Percentiles rank a stretch among this genome's conserved stretches.
Conservation (phyloP, 805 yeast genomes). For the Zygoascus ofunaensis region DNA sequence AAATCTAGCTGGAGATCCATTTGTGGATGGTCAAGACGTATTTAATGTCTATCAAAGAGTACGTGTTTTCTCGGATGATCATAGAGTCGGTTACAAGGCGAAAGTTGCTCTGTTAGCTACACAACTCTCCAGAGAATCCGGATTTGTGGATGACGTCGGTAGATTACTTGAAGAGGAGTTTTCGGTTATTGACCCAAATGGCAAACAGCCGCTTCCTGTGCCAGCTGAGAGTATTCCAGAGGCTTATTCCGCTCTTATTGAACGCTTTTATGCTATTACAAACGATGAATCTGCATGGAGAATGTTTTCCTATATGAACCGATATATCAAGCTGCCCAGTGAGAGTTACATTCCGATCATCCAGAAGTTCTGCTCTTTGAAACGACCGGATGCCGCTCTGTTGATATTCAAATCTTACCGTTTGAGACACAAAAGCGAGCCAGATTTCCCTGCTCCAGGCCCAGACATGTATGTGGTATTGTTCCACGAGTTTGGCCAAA, state of each 20-base stretch:
- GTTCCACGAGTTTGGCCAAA: conserved; percentile 52
- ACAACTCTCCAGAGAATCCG: conserved; percentile 29
- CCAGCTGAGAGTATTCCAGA: conserved; percentile 15
- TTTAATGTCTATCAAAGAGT: conserved; percentile 36
- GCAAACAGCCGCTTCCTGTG: conserved; percentile 11
- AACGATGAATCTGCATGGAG: conserved; percentile 44
- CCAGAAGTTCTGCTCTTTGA: conserved; percentile 42
- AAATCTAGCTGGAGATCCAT: conserved; percentile 20
- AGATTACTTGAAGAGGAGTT: conserved; percentile 37
- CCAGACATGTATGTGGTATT: conserved; percentile 51
- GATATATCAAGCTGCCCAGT: conserved; percentile 47
- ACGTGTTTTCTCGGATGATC: conserved; percentile 30
- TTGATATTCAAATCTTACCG: conserved; percentile 53
- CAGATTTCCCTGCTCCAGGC: conserved; percentile 41
- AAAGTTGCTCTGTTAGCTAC: conserved; percentile 32
- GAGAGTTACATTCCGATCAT: conserved; percentile 52
- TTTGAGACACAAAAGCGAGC: conserved; percentile 42
- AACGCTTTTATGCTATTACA: conserved; percentile 34
- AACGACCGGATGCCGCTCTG: conserved; percentile 54
- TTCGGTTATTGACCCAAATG: conserved; percentile 5
- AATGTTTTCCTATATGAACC: conserved; percentile 47
- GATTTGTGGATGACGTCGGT: conserved; percentile 32
- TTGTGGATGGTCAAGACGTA: conserved; percentile 21
- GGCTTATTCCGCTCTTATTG: conserved; percentile 31
- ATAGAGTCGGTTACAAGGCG: conserved; percentile 30